Base-by-base conservation (phyloP, 805 yeast genomes). In the Jamesozyma piceae region DNA sequence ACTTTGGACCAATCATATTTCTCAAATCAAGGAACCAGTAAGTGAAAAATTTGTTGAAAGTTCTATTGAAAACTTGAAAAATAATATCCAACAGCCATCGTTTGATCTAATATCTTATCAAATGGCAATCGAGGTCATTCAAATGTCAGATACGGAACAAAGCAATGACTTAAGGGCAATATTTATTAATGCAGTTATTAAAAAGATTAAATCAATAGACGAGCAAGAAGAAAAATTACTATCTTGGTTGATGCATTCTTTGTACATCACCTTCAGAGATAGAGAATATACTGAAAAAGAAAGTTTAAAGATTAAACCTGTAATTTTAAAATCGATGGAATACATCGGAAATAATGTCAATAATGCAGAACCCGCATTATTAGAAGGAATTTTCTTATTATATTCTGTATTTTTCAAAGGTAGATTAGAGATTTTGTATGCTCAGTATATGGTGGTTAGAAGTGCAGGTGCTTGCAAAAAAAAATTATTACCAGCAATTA, bases 1-100 rank as follows among this genome's bases (percentile, higher is more conserved):
- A 1, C 49, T 77, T 1, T 69, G 77, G 69, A 37, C 31, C 0
- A 61, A 66, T 33, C 71, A 74, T 49, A 35, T 68, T 19, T 59
- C 61, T 14, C 76, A 74, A 46, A 40, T 51, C 4, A 64, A 65
- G 17, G 71, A 65, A 31, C 17, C 57, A 35, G 39, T 37, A 4
- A 51, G 55, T 41, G 28, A 43, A 19, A 37, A 19, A 1, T 60
- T 53, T 37, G 42, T 56, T 15, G 29, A 35, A 2, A n/a, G 28
- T 11, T 28, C 43, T 1, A 31, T 44, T 17, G 10, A 11, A 4
- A 26, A 24, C 2, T 20, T 46, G 3, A 1, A 18, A 4, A 22
- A 35, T 4, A 36, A 41, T 4, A 41, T 54, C 14, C 17, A 35
- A 5, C 27, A 26, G 4, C 13, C 31, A 3, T 6, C 28, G 4